Percentiles rank a stretch among this genome's conserved stretches.
These are phyloP conservation scores for Penicillium sp. DNA, from an alignment of 2,329 filamentous ascomycete species.

Conservation along the genomic window DNA sequence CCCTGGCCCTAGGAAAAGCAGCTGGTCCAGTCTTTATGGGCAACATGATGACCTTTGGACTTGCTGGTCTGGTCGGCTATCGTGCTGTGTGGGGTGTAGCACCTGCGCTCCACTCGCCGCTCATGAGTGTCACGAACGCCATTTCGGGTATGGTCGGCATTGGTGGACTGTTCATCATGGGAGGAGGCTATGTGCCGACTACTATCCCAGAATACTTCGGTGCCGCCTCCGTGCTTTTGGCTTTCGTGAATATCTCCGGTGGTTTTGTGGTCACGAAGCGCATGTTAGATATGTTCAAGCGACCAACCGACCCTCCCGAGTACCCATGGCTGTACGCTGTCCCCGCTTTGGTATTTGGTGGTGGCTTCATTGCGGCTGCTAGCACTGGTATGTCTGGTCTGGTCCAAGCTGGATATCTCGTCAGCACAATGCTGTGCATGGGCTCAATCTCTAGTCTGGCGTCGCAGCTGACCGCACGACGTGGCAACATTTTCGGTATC, in stretches of 20 bases:
- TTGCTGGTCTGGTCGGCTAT: constrained; percentile 84
- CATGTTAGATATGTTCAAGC: constrained; percentile 90
- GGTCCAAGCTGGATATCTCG: constrained; percentile 82
- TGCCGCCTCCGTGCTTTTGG: constrained; percentile 74
- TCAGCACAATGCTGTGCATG: constrained; percentile 82
- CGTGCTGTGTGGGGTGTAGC: constrained; percentile 83
- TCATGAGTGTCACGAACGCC: constrained; percentile 92
- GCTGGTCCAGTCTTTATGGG: constrained; percentile 84
- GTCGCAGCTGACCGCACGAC: constrained; percentile 76
- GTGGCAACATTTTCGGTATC: constrained; percentile 83
- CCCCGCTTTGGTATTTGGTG: constrained; percentile 73
- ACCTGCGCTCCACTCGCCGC: constrained; percentile 78
- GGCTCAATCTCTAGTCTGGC: constrained; percentile 77
- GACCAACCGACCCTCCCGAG: constrained; percentile 80
- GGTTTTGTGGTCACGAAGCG: constrained; percentile 90
- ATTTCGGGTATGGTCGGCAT: constrained; percentile 90
- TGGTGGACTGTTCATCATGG: constrained; percentile 84
- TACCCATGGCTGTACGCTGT: constrained; percentile 85
- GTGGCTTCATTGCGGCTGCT: constrained; percentile 76
- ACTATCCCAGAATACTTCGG: constrained; percentile 78
- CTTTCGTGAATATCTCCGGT: constrained; percentile 84
- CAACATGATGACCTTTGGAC: constrained; percentile 79
- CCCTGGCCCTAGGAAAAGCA: constrained; percentile 73
- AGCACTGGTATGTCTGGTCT: constrained; percentile 79
- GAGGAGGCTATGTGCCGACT: constrained; percentile 72